A percentile compares a stretch with the other conserved stretches of the same genome.
Evolutionary conservation across 305 asterid genomes (phyloP).

Genomic region (Fraxinus floribunda): DNA sequence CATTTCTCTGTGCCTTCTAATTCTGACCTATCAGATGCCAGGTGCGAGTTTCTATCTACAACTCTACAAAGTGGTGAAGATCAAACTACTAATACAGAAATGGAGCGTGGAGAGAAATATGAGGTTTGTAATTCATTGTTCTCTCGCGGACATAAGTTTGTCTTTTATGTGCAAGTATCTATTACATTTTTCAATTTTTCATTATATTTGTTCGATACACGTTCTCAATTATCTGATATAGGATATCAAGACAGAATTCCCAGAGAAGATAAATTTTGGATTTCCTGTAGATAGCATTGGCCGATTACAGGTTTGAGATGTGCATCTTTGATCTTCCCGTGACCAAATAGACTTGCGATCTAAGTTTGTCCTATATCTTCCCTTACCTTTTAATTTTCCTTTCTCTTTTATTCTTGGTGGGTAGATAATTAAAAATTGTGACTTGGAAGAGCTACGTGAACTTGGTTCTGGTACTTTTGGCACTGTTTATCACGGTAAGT

Average conservation of each 20-base stretch:
- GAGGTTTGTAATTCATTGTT: constrained; percentile 50
- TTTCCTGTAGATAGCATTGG: constrained; percentile 70
- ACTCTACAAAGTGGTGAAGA: constrained; percentile 44
- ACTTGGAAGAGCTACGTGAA: constrained; percentile 91
- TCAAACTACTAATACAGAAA: constrained; percentile 45
- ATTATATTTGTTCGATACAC: constrained; percentile 13
- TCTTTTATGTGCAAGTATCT: constrained; percentile 2
- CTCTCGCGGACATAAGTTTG: not conserved
- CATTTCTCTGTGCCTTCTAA: constrained; percentile 52
- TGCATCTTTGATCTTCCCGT: constrained; percentile 3
- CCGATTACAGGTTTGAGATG: constrained; percentile 65
- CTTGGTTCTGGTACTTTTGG: constrained; percentile 98
- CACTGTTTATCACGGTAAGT: constrained; percentile 96
- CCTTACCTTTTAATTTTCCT: not conserved
- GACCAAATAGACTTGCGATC: not conserved
- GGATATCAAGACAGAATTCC: constrained; percentile 58
- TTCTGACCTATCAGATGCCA: constrained; percentile 43
- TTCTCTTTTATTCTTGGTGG: constrained; percentile 5
- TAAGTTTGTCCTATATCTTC: not conserved
- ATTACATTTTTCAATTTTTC: not conserved
- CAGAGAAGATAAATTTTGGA: constrained; percentile 65
- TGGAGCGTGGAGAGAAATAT: constrained; percentile 43
- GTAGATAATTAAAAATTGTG: constrained; percentile 78
- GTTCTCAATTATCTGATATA: constrained; percentile 31
- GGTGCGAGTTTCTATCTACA: constrained; percentile 42